Percentiles rank a stretch among this genome's conserved stretches.
Evolutionary conservation across 2,329 filamentous ascomycete genomes (phyloP).

Genomic region (Alternaria angustiovoidea): DNA sequence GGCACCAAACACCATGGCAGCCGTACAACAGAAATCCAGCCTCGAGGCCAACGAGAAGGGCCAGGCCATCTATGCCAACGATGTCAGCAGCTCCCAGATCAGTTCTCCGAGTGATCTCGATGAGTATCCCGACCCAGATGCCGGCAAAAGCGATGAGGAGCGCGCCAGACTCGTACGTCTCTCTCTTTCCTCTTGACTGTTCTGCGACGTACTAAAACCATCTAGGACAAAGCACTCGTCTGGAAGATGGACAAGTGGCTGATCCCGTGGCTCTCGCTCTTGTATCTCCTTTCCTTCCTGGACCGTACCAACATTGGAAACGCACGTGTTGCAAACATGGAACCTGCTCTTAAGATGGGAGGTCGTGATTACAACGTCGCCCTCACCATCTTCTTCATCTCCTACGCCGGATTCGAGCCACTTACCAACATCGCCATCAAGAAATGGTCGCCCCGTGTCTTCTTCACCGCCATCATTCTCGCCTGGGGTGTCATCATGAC

Average conservation of each 20-base stretch:
- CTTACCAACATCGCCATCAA: constrained; percentile 71
- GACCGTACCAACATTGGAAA: constrained; percentile 56
- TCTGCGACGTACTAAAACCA: constrained; percentile 21
- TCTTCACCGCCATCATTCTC: constrained; percentile 58
- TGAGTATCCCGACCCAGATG: constrained; percentile 47
- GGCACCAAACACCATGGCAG: constrained; percentile 37
- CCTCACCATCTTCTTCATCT: constrained; percentile 71
- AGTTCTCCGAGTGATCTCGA: constrained; percentile 39
- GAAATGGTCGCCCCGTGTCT: constrained; percentile 61
- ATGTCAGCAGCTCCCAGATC: constrained; percentile 37
- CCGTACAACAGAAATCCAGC: constrained; percentile 36
- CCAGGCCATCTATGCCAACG: constrained; percentile 32
- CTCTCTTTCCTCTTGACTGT: background rate
- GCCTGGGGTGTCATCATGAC: constrained; percentile 60
- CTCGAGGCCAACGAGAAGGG: constrained; percentile 36
- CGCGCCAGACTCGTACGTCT: constrained; percentile 41
- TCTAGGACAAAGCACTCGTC: constrained; percentile 48
- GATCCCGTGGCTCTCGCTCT: constrained; percentile 52
- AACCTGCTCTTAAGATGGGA: constrained; percentile 36
- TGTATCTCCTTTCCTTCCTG: constrained; percentile 54
- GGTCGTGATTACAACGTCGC: constrained; percentile 71
- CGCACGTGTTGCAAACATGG: constrained; percentile 51
- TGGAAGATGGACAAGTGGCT: constrained; percentile 54
- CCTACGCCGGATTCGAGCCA: constrained; percentile 58
- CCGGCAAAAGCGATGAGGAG: constrained; percentile 46